These are phyloP conservation scores for Leishmania turanica DNA, from an alignment of 208 protist genomes.

Conservation along the genomic window DNA sequence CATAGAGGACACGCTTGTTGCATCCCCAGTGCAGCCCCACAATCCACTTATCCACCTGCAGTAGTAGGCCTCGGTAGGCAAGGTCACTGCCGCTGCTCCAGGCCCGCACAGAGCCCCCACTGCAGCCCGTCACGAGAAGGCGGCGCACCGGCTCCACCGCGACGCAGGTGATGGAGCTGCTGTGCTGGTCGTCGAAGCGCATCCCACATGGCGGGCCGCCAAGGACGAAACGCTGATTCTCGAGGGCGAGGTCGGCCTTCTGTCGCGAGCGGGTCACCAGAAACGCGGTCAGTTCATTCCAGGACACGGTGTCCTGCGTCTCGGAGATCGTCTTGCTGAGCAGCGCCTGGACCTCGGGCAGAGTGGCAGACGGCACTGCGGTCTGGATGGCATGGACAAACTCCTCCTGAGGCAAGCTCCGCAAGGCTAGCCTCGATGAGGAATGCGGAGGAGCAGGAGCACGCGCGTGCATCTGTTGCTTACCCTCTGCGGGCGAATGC, in stretches of 20 bases:
- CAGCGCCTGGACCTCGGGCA: constrained; percentile 54
- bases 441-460: background rate
- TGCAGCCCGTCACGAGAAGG: constrained; percentile 70
- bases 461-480: background rate
- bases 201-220: constrained; percentile 34
- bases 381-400: constrained; percentile 30
- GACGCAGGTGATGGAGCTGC: constrained; percentile 55
- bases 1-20: constrained; percentile 48
- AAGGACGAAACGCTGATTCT: constrained; percentile 50
- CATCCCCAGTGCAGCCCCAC: constrained; percentile 73
- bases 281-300: constrained; percentile 83
- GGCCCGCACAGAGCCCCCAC: constrained; percentile 71
- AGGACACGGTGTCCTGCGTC: constrained; percentile 53
- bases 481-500: background rate
- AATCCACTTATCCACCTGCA: constrained; percentile 69
- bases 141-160: constrained; percentile 33
- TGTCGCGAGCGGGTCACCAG: constrained; percentile 71
- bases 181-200: constrained; percentile 35
- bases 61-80: constrained; percentile 59
- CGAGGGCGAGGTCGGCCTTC: constrained; percentile 49
- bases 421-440: constrained; percentile 1
- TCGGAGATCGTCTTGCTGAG: constrained; percentile 82
- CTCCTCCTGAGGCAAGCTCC: constrained; percentile 27
- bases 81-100: constrained; percentile 62
- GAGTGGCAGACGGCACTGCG: constrained; percentile 42